phyloP scores from a whole-genome alignment of 2,329 filamentous ascomycete genomes.

The Exophiala mesophila region DNA sequence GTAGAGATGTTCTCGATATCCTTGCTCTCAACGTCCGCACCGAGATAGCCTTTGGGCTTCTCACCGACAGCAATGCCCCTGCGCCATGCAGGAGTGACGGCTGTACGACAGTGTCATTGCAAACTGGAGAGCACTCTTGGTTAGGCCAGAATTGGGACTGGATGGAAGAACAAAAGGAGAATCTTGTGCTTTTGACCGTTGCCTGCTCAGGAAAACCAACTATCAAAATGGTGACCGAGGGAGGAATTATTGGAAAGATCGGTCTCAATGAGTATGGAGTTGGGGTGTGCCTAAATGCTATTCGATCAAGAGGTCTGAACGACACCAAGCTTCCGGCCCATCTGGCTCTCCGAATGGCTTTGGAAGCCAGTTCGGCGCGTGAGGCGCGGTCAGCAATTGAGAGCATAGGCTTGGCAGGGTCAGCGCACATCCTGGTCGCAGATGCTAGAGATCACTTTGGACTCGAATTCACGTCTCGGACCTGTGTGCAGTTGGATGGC shows the following conservation, averaged over 20 bases:
- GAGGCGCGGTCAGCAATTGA: too few species aligned
- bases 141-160: not conserved
- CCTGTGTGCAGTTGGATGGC: too few species aligned
- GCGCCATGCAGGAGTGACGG: constrained; percentile 43
- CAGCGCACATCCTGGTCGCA: too few species aligned
- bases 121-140: too few species aligned
- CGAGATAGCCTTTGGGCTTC: constrained; percentile 54
- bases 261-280: not conserved
- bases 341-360: not conserved
- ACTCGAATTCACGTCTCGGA: too few species aligned
- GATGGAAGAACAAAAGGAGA: not conserved
- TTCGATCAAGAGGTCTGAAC: not conserved
- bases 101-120: constrained; percentile 53
- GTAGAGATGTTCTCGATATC: constrained; percentile 44
- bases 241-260: not conserved
- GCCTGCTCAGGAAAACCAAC: not conserved
- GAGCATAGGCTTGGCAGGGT: too few species aligned
- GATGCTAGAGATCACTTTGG: too few species aligned
- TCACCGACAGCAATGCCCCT: constrained; percentile 30
- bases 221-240: not conserved
- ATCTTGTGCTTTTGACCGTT: not conserved
- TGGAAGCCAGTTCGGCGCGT: not conserved
- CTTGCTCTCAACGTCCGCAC: constrained; percentile 55
- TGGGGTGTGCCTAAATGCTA: not conserved
- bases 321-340: not conserved